Conservation (phyloP, 2,329 filamentous ascomycete genomes). For the Stemphylium lycopersici region DNA sequence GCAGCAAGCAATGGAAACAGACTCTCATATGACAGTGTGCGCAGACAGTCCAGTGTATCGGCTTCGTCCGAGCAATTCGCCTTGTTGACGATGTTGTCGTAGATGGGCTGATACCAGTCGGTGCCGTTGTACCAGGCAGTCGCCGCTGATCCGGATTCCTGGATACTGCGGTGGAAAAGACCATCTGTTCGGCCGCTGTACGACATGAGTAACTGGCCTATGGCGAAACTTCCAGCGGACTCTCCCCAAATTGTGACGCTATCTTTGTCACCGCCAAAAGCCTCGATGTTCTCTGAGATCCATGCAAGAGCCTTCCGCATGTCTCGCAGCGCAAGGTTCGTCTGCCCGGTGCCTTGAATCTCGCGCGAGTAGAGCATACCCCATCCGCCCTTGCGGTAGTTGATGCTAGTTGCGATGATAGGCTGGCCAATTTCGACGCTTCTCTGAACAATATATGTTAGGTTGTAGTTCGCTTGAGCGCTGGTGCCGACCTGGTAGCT, state of each 20-base stretch:
- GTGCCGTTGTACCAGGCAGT: slow-evolving; percentile 49
- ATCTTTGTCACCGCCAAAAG: slow-evolving; percentile 50
- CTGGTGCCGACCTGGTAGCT: slow-evolving; percentile 53
- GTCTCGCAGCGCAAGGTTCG: slow-evolving; percentile 46
- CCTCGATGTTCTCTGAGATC: slow-evolving; percentile 53
- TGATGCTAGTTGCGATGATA: slow-evolving; percentile 46
- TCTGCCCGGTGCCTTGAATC: slow-evolving; percentile 55
- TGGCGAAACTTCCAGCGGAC: slow-evolving; percentile 52
- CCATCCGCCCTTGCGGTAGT: slow-evolving; percentile 65
- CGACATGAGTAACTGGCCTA: slow-evolving; percentile 44
- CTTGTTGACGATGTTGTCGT: slow-evolving; percentile 45
- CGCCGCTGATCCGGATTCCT: slow-evolving; percentile 47
- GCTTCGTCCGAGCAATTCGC: slow-evolving; percentile 64
- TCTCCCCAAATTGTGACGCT: slow-evolving; percentile 57
- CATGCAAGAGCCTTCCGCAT: slow-evolving; percentile 56
- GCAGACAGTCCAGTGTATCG: slow-evolving; percentile 57
- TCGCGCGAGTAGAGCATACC: slow-evolving; percentile 68
- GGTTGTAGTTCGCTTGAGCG: slow-evolving; percentile 63
- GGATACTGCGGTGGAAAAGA: slow-evolving; percentile 47
- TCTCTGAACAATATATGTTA: slow-evolving; percentile 63
- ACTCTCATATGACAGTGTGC: slow-evolving; percentile 63
- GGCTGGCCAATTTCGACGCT: slow-evolving; percentile 46
- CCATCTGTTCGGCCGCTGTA: slow-evolving; percentile 44
- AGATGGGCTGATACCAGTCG: slow-evolving; percentile 58
- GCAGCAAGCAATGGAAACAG: slow-evolving; percentile 63